Base-by-base conservation (phyloP, 1,139 yeast species). In the Protomyces pachydermus region DNA sequence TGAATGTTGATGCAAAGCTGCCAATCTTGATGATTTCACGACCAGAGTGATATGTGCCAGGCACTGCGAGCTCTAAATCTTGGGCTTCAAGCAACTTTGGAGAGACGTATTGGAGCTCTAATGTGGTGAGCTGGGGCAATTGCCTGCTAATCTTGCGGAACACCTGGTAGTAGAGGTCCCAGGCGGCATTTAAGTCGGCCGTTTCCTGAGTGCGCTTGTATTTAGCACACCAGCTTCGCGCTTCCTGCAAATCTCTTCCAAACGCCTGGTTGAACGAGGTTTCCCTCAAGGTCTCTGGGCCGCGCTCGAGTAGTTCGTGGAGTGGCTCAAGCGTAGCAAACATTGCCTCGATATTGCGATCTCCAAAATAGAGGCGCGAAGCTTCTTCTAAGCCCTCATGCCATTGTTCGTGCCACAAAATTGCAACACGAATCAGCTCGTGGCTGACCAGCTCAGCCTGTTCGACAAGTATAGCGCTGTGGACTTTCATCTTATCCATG, bases 321-420 rank as follows among this genome's bases (percentile, higher is more conserved):
- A 95, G 77, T 0, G 98, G 98, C 69, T 90, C 96, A 62, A 95
- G 77, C 1, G 91, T 91, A 35, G 88, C 86, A 75, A 88, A 88
- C 98, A 93, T 95, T 73, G 90, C 91, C 65, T 91, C 97, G 9
- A 95, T 88, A 72, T 93, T 90, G 71, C 90, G 95, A 68, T 95
- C 98, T 45, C 96, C 97, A 75, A 91, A 93, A 78, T 88, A 95
- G 64, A 88, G 82, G 67, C 97, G 81, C 3, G 97, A 91, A 0
- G 98, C 98, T 77, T 93, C 97, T 73, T 95, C 99, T 50, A 95
- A 79, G 1, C 96, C 98, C 76, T 91, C 98, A 71, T 91, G 91
- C 98, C 99, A 95, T 74, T 88, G 88, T 72, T 95, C 99, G 71
- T 91, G 96, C 98, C 98, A 91, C 68, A 93, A 78, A 1, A 93